Base-by-base conservation (phyloP, 306 rosid species). In the Bauhinia variegata region DNA sequence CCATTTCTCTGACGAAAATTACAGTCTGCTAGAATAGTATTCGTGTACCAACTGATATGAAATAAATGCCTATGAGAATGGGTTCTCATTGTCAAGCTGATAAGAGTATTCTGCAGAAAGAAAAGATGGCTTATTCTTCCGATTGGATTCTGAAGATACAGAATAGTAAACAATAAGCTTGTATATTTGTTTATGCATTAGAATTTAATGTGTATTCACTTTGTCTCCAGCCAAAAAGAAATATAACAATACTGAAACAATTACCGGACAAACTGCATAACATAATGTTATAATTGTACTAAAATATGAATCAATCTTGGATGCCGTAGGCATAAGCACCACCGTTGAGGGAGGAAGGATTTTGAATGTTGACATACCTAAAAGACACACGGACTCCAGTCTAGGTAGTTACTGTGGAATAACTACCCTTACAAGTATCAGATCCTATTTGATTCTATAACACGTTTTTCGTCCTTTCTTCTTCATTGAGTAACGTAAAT, bases 21-120 rank as follows among this genome's bases (percentile, higher is more conserved):
- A 67, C 67, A 62, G 17, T 56, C 47, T 73, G 71, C 75, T 70
- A 6, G 63, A 60, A 30, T 74, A 74, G 51, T n/a, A 65, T 47
- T 30, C 14, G 14, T 11, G 34, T 1, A 7, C 16, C 11, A 12
- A n/a, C n/a, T n/a, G 58, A 56, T 18, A 39, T 23, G 11, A n/a
- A n/a, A n/a, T n/a, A n/a, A n/a, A n/a, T n/a, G n/a, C n/a, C n/a
- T n/a, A n/a, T n/a, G n/a, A n/a, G n/a, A 5, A 39, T 23, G 14
- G 11, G 19, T 52, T 53, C 12, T 5, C 32, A 42, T 16, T 8
- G 13, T 23, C 32, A 19, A 11, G 31, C 43, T 11, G 32, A 18
- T 37, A 56, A 4, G 33, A 6, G 32, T 42, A 28, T 52, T 47
- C 58, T 1, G 23, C 38, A 56, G 18, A 17, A 18, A 19, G 50